Percentiles rank a stretch among this genome's conserved stretches.
Evolutionary conservation across 257 asterid species (phyloP).

Genomic region (Lavandula angustifolia): DNA sequence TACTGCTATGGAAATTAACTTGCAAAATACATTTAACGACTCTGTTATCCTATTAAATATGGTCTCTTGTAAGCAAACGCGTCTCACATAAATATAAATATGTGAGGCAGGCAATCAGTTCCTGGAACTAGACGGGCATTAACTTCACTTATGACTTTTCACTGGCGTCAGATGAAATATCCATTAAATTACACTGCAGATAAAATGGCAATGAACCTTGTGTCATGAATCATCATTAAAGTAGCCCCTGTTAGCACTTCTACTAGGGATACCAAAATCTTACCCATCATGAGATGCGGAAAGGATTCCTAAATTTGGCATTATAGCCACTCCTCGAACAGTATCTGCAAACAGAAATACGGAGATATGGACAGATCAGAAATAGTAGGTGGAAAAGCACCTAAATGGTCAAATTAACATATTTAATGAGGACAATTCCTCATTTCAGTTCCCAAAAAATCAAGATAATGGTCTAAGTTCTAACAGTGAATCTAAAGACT

Average conservation of each 20-base stretch:
- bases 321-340: constrained; percentile 81
- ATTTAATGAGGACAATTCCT: constrained; percentile 4
- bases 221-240: constrained; percentile 11
- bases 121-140: background rate
- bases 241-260: background rate
- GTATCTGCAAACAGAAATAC: constrained; percentile 60
- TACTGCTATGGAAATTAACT: background rate
- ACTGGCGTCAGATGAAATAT: constrained; percentile 3
- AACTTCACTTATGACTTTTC: background rate
- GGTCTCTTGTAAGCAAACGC: background rate
- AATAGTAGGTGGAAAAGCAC: constrained; percentile 2
- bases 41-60: background rate
- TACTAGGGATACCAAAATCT: constrained; percentile 25
- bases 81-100: background rate
- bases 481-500: constrained; percentile 17
- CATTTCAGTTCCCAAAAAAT: constrained; percentile 4
- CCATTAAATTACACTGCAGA: constrained; percentile 14
- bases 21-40: background rate
- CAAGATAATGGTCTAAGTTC: constrained; percentile 7
- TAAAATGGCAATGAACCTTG: background rate
- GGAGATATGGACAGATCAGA: constrained; percentile 2
- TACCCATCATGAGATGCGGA: constrained; percentile 99
- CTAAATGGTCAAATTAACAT: background rate
- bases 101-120: background rate
- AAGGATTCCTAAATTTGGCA: constrained; percentile 83